Evolutionary conservation across 1,284 basidiomycete species (phyloP), one percentile per base, ranked within the genome.

Genomic region (Sanghuangporus weigelae): DNA sequence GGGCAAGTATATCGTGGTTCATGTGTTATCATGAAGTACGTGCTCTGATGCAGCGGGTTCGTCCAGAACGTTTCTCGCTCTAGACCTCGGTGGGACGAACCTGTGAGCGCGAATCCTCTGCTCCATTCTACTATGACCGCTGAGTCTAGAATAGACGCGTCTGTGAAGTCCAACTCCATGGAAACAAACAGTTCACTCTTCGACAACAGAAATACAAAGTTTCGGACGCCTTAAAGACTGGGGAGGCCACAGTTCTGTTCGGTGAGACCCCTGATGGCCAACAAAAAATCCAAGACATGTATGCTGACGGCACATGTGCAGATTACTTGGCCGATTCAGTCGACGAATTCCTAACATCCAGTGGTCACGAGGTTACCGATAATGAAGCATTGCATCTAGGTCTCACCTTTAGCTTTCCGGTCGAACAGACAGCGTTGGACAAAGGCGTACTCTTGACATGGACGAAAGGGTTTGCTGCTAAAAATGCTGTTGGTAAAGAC

Each of bases 261-360:
- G 92, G 93, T 95, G 63, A 69, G 86, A n/a, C 44, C 73, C 40
- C 38, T 39, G 50, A 56, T 26, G 35, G 56, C 31, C 46, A 7
- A 57, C 51, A 35, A 36, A n/a, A 16, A 10, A 26, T 51, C 50
- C n/a, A 23, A 19, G 39, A 23, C n/a, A 54, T 55, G 35, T 23
- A 23, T 46, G 44, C 49, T 59, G n/a, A 62, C 42, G 31, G 31
- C 19, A 23, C 63, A 58, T n/a, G 54, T 69, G 21, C 35, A 94
- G 93, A 97, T 77, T 99, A 97, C 77, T 92, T 99, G 69, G 97
- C 97, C 36, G 92, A 95, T 69, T 96, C 93, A 7, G 95, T 99
- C 38, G 94, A 96, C 73, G 87, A 90, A 10, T 99, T 99, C 79
- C 80, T 99, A 64, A 96, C 87, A n/a, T 85, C 67, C 57, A 46